Conservation (phyloP, 805 yeast genomes). For the Tetrapisispora fleetii region DNA sequence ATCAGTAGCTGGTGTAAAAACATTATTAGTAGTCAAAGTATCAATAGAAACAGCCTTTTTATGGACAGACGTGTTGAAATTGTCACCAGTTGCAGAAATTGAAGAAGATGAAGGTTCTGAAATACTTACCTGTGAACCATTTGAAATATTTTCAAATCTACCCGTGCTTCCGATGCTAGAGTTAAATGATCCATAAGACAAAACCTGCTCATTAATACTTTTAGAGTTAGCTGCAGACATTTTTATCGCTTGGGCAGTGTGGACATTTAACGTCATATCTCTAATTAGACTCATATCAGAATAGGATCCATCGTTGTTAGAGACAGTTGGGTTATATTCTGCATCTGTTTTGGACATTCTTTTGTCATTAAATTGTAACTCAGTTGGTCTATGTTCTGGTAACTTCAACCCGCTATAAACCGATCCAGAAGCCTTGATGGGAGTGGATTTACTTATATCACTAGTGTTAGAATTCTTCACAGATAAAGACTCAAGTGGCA, state of each 20-base stretch:
- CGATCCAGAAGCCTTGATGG: constrained; percentile 1
- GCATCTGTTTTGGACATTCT: neutral
- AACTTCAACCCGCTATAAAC: neutral
- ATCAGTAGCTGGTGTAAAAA: constrained; percentile 24
- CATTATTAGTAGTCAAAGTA: constrained; percentile 22
- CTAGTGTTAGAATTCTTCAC: neutral
- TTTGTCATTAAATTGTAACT: constrained; percentile 7
- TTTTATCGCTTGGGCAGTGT: constrained; percentile 25
- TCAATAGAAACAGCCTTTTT: constrained; percentile 28
- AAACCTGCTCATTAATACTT: constrained; percentile 3
- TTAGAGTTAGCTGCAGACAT: constrained; percentile 8
- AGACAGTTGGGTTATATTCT: neutral
- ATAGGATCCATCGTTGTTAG: constrained; percentile 6
- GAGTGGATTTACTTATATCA: neutral
- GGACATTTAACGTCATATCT: constrained; percentile 23
- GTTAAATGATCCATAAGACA: neutral
- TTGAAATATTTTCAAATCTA: constrained; percentile 26
- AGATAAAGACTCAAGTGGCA: neutral
- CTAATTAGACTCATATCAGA: constrained; percentile 25
- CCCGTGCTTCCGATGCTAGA: constrained; percentile 11
- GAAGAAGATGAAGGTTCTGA: constrained; percentile 10
- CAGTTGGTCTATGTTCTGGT: neutral
- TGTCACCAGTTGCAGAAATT: constrained; percentile 9
- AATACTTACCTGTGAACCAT: constrained; percentile 7
- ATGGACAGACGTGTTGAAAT: constrained; percentile 9